phyloP scores from a whole-genome alignment of 2,329 filamentous ascomycete genomes.

The Fusarium sp. region DNA sequence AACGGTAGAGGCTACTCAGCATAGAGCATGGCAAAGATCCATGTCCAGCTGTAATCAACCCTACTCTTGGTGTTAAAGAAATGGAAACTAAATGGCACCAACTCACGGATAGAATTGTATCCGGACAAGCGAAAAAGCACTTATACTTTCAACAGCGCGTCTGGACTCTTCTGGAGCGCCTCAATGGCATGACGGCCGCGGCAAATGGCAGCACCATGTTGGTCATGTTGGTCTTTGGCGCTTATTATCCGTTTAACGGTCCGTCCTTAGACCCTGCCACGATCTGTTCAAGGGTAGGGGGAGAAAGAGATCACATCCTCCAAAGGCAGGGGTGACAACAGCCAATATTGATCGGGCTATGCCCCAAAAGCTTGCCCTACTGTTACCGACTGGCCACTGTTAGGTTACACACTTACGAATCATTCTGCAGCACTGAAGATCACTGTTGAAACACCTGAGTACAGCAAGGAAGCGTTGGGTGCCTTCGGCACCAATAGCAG shows the following conservation, averaged over 20 bases:
- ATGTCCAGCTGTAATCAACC: constrained; percentile 22
- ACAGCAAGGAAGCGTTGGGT: neutral
- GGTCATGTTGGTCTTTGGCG: constrained; percentile 9
- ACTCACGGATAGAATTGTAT: constrained; percentile 15
- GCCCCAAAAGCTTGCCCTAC: neutral
- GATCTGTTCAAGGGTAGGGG: neutral
- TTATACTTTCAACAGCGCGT: constrained; percentile 22
- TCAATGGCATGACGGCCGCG: constrained; percentile 34
- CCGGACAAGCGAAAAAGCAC: constrained; percentile 12
- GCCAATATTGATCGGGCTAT: neutral
- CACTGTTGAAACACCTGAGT: neutral
- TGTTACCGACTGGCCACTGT: neutral
- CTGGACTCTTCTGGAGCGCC: constrained; percentile 38
- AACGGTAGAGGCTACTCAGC: neutral
- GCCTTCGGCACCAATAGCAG: neutral
- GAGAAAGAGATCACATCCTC: neutral
- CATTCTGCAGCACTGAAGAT: neutral
- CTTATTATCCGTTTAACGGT: neutral
- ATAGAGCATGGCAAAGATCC: neutral
- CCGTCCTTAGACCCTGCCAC: neutral
- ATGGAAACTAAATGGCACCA: neutral
- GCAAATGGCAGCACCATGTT: constrained; percentile 38
- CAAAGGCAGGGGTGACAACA: neutral
- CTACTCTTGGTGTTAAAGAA: neutral
- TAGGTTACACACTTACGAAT: constrained; percentile 6